These are phyloP conservation scores for Neonectria ditissima DNA, from an alignment of 2,329 filamentous ascomycete species.

Conservation along the genomic window DNA sequence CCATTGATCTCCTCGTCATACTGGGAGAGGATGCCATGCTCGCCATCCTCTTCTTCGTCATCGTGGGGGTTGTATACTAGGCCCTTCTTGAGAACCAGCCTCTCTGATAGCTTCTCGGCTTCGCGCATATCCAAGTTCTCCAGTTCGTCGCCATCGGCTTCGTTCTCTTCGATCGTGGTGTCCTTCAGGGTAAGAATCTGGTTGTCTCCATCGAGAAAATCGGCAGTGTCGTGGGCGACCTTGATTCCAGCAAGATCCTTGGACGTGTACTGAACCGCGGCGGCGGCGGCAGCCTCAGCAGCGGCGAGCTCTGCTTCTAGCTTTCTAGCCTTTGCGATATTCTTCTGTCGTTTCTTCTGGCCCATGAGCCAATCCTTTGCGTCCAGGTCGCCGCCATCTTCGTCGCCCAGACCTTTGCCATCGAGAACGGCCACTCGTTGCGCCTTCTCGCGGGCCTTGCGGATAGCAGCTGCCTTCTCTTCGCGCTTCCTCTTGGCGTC, in stretches of 20 bases:
- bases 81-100: constrained; percentile 87
- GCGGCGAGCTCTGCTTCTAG: constrained; percentile 82
- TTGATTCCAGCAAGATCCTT: constrained; percentile 91
- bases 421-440: constrained; percentile 81
- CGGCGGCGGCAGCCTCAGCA: constrained; percentile 74
- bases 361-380: constrained; percentile 88
- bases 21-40: constrained; percentile 80
- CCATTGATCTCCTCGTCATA: constrained; percentile 96
- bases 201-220: constrained; percentile 85
- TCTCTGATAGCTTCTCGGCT: constrained; percentile 78
- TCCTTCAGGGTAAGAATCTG: constrained; percentile 97
- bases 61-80: constrained; percentile 88
- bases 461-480: constrained; percentile 83
- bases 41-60: constrained; percentile 72
- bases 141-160: constrained; percentile 90
- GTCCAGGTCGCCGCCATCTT: constrained; percentile 74
- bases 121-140: constrained; percentile 81
- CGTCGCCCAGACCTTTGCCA: constrained; percentile 86
- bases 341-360: constrained; percentile 94
- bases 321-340: constrained; percentile 82
- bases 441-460: constrained; percentile 86
- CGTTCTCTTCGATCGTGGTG: constrained; percentile 83
- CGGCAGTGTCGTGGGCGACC: constrained; percentile 86
- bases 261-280: constrained; percentile 78
- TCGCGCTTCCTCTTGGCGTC: constrained; percentile 82